phyloP scores from a whole-genome alignment of 805 yeast genomes.

The Wickerhamiella australiensis region DNA sequence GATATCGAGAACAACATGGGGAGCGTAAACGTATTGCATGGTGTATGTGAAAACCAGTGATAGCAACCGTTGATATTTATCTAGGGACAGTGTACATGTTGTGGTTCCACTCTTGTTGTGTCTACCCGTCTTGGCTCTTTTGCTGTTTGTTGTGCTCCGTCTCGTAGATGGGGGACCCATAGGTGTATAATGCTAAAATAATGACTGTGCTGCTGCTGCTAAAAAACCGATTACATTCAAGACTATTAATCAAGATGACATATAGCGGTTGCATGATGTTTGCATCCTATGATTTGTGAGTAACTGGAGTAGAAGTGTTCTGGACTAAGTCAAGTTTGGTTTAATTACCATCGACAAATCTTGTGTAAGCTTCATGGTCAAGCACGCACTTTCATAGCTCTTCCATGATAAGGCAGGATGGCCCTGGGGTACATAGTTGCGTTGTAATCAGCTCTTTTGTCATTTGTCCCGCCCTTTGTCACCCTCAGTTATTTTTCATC shows the following conservation, averaged over 20 bases:
- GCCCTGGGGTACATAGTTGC: too few species aligned
- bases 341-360: too few species aligned
- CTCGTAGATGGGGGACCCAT: neutral
- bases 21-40: neutral
- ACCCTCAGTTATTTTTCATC: too few species aligned
- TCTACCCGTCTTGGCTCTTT: neutral
- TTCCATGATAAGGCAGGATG: too few species aligned
- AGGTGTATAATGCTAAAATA: neutral
- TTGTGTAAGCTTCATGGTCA: too few species aligned
- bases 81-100: neutral
- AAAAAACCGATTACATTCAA: neutral
- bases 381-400: too few species aligned
- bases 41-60: neutral
- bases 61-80: neutral
- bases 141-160: neutral
- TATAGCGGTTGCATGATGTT: conserved; percentile 1
- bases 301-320: too few species aligned
- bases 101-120: neutral
- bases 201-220: neutral
- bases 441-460: too few species aligned
- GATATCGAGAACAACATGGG: neutral
- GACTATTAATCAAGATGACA: conserved; percentile 1
- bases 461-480: too few species aligned
- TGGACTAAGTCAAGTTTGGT: too few species aligned
- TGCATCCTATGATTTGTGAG: too few species aligned